Evolutionary conservation across 2,329 filamentous ascomycete species (phyloP).

Genomic region (Penicillium rolfsii): DNA sequence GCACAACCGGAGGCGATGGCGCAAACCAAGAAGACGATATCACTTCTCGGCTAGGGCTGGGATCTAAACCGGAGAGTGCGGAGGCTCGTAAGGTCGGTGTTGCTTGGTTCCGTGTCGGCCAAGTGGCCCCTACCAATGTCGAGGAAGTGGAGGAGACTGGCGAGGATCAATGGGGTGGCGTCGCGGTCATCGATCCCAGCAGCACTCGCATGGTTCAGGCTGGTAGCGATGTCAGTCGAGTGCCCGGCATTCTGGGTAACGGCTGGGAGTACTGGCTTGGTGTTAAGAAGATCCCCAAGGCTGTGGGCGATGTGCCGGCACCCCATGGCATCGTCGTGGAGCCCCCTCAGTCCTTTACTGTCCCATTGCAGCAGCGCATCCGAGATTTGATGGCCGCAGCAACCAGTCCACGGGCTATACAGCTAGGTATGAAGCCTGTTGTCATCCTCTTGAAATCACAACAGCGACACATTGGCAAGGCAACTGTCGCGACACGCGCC

Average conservation of each 20-base stretch:
- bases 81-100: conserved; percentile 60
- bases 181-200: conserved; percentile 81
- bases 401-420: conserved; percentile 83
- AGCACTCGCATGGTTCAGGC: conserved; percentile 90
- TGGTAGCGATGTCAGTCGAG: conserved; percentile 78
- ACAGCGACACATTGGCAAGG: conserved; percentile 90
- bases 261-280: conserved; percentile 91
- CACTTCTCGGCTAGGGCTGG: conserved; percentile 46
- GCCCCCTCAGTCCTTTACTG: conserved; percentile 53
- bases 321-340: conserved; percentile 44
- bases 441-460: conserved; percentile 88
- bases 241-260: conserved; percentile 75
- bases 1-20: conserved; percentile 57
- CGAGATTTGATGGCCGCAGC: conserved; percentile 85
- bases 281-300: conserved; percentile 65
- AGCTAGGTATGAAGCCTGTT: conserved; percentile 83
- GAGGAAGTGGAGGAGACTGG: conserved; percentile 61
- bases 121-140: conserved; percentile 59
- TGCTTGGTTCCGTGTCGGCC: conserved; percentile 90
- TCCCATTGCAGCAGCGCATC: conserved; percentile 69
- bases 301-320: conserved; percentile 36
- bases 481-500: conserved; percentile 73
- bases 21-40: conserved; percentile 73
- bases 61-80: conserved; percentile 28
- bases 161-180: conserved; percentile 79